Evolutionary conservation across 1,139 yeast genomes (phyloP), one percentile per base, ranked within the genome.

Genomic region (Blastobotrys petasosporus): DNA sequence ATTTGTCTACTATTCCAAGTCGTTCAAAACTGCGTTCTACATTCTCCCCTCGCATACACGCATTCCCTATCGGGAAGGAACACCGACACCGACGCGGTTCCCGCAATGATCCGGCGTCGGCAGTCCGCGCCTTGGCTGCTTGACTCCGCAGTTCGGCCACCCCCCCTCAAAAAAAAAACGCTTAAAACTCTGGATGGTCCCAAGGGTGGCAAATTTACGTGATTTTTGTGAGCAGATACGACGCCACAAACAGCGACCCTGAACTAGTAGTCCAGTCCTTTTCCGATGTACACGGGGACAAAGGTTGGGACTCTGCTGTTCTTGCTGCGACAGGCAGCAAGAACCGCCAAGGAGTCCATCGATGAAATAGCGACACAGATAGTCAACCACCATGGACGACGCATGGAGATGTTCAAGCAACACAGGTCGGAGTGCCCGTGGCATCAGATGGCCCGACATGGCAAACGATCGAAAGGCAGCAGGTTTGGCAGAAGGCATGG

Each of bases 241-340:
- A 30, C 32, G 13, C n/a, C 32, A 4, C 25, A 20, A 20, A 20
- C 25, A 20, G 25, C 4, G 25, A 20, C 25, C 25, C 25, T 20
- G 25, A 20, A 20, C 4, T 20, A 4, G 25, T 20, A 20, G 25
- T 20, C 25, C 7, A 20, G 7, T 20, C 25, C n/a, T n/a, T 20
- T 20, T 20, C 25, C 25, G 25, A 20, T 20, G 25, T 20, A 20
- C 25, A 20, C 25, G 6, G 25, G 25, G 25, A 4, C 6, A 20
- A 20, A 20, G 25, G 25, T 20, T 7, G 25, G 4, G 16, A 37
- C 36, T 23, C 40, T 48, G 10, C 38, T 36, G 28, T 34, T 40
- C n/a, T 23, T 48, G 23, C 39, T 48, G 13, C 45, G 50, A 13
- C 42, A 44, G 37, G 47, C 48, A 8, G 50, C 50, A 20, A 37